Conservation (phyloP, 2,329 filamentous ascomycete genomes). For the Colletotrichum kahawae region DNA sequence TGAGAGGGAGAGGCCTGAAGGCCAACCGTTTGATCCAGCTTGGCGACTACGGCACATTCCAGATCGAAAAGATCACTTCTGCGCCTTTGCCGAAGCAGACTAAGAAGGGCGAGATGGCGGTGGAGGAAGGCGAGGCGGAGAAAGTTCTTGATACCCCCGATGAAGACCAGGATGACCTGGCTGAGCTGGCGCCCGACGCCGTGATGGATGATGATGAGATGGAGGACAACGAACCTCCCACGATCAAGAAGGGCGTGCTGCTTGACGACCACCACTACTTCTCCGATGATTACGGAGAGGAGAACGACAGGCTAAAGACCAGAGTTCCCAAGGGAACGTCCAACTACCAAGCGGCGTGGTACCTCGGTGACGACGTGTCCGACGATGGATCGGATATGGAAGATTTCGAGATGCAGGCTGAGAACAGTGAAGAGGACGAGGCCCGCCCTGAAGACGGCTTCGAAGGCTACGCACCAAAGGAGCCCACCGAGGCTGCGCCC, state of each 20-base stretch:
- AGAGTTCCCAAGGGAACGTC: slow-evolving; percentile 90
- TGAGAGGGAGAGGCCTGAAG: slow-evolving; percentile 86
- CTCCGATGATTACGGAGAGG: slow-evolving; percentile 78
- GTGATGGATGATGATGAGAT: slow-evolving; percentile 60
- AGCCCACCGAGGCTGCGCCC: slow-evolving; percentile 77
- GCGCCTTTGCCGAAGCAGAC: slow-evolving; percentile 70
- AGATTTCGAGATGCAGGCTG: slow-evolving; percentile 64
- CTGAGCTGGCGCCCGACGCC: slow-evolving; percentile 86
- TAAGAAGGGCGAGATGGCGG: slow-evolving; percentile 67
- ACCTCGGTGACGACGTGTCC: slow-evolving; percentile 76
- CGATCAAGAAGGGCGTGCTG: slow-evolving; percentile 80
- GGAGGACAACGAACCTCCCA: slow-evolving; percentile 45
- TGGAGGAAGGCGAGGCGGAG: slow-evolving; percentile 63
- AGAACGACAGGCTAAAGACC: slow-evolving; percentile 67
- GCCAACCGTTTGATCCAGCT: slow-evolving; percentile 89
- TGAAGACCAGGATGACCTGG: slow-evolving; percentile 82
- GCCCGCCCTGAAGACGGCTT: slow-evolving; percentile 82
- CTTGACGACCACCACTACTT: slow-evolving; percentile 99
- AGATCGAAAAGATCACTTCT: slow-evolving; percentile 86
- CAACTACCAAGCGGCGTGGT: slow-evolving; percentile 94
- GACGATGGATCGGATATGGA: slow-evolving; percentile 86
- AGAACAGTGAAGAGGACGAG: slow-evolving; percentile 58
- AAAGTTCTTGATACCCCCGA: slow-evolving; percentile 73
- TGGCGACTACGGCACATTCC: slow-evolving; percentile 92
- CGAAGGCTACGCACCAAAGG: slow-evolving; percentile 69